Evolutionary conservation across 805 yeast genomes (phyloP).

Genomic region (Candida maris): DNA sequence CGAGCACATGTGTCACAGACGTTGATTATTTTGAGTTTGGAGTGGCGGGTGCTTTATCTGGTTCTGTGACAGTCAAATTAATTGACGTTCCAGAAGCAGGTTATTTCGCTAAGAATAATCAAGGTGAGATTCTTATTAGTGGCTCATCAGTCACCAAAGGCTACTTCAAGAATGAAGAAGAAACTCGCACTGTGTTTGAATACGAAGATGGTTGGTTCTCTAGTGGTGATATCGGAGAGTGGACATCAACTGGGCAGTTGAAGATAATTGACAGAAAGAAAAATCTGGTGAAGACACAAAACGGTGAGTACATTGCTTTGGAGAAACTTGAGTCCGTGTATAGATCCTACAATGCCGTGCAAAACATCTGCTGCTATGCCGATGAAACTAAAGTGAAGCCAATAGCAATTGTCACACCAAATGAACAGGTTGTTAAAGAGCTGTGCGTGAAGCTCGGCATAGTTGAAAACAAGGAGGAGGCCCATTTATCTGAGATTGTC

Average conservation of each 20-base stretch:
- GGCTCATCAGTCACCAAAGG: conserved; percentile 73
- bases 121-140: conserved; percentile 84
- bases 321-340: conserved; percentile 91
- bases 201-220: conserved; percentile 88
- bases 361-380: conserved; percentile 89
- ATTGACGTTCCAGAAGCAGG: conserved; percentile 91
- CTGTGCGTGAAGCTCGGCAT: conserved; percentile 57
- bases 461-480: conserved; percentile 38
- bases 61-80: conserved; percentile 81
- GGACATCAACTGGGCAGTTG: conserved; percentile 78
- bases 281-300: conserved; percentile 90
- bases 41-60: conserved; percentile 78
- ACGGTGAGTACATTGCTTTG: conserved; percentile 96
- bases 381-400: conserved; percentile 88
- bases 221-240: conserved; percentile 96
- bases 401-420: conserved; percentile 83
- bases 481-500: conserved; percentile 43
- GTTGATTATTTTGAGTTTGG: conserved; percentile 66
- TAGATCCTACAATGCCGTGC: conserved; percentile 73
- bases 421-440: conserved; percentile 58
- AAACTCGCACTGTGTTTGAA: conserved; percentile 68
- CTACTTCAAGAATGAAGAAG: conserved; percentile 80
- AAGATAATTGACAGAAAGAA: conserved; percentile 89
- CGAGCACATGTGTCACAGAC: conserved; percentile 72
- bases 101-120: conserved; percentile 81